Conservation (phyloP, 1,139 yeast genomes). For the Zygotorulaspora mrakii region DNA sequence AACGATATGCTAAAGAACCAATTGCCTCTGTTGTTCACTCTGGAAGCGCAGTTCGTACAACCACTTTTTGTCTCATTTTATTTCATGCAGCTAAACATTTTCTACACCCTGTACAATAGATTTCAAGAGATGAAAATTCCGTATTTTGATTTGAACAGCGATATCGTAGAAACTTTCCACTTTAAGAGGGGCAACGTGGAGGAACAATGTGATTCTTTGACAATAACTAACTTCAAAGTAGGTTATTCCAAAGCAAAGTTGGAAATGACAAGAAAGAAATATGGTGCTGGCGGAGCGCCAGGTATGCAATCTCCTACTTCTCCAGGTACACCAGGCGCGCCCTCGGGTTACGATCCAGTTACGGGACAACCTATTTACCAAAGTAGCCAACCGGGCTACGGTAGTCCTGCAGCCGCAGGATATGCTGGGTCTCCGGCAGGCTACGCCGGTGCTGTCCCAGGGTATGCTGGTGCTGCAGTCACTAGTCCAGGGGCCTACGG, state of each 20-base stretch:
- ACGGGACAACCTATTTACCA: too few species aligned
- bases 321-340: slow-evolving; percentile 33
- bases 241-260: slow-evolving; percentile 84
- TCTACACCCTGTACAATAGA: slow-evolving; percentile 81
- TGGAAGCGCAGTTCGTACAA: slow-evolving; percentile 87
- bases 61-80: slow-evolving; percentile 92
- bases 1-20: slow-evolving; percentile 91
- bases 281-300: slow-evolving; percentile 44
- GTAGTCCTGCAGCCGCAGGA: slow-evolving; percentile 28
- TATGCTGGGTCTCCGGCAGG: slow-evolving; percentile 23
- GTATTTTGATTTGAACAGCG: slow-evolving; percentile 80
- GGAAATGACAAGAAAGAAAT: slow-evolving; percentile 76
- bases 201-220: slow-evolving; percentile 80
- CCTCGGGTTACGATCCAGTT: too few species aligned
- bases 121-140: slow-evolving; percentile 98
- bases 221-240: slow-evolving; percentile 81
- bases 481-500: slow-evolving; percentile 27
- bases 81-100: slow-evolving; percentile 95
- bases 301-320: slow-evolving; percentile 25
- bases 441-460: slow-evolving; percentile 12
- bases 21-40: slow-evolving; percentile 76
- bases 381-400: slow-evolving; percentile 13
- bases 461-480: slow-evolving; percentile 21
- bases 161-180: slow-evolving; percentile 73
- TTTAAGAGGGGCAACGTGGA: slow-evolving; percentile 86